These are phyloP conservation scores for Fusarium abutilonis DNA, from an alignment of 2,329 filamentous ascomycete genomes.

Conservation along the genomic window DNA sequence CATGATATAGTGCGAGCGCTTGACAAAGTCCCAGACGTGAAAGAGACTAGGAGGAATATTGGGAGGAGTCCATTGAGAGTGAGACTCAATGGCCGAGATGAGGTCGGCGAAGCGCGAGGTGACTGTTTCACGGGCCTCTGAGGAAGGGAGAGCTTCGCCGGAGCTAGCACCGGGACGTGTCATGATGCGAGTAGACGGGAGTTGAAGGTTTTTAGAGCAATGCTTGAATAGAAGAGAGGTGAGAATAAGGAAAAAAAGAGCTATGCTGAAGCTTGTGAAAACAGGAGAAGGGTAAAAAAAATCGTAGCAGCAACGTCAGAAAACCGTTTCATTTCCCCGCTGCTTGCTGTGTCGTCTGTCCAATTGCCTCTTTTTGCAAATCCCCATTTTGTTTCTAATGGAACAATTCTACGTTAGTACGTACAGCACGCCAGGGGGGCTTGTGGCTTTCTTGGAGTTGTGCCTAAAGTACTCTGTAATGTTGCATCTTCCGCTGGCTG, in stretches of 20 bases:
- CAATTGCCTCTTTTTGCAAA: conserved; percentile 36
- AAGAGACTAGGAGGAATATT: conserved; percentile 48
- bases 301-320: conserved; percentile 29
- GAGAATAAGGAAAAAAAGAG: neutral
- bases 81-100: conserved; percentile 45
- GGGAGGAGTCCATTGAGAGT: conserved; percentile 44
- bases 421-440: conserved; percentile 14
- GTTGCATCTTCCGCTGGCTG: neutral
- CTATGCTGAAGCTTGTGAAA: neutral
- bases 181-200: conserved; percentile 19
- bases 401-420: too few relatives aligned
- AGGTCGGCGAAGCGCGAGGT: conserved; percentile 43
- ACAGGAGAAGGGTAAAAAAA: conserved; percentile 1
- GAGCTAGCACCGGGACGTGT: conserved; percentile 13
- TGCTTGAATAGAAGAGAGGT: neutral
- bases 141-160: conserved; percentile 35
- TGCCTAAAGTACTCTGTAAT: conserved; percentile 7
- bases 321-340: conserved; percentile 29
- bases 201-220: neutral
- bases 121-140: conserved; percentile 43
- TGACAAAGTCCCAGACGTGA: conserved; percentile 56
- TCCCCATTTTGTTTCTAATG: conserved; percentile 7
- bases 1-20: conserved; percentile 55
- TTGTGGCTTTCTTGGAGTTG: conserved; percentile 23
- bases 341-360: conserved; percentile 18